These are phyloP conservation scores for Boletus subcaerulescens DNA, from an alignment of 768 basidiomycete species.

Conservation along the genomic window DNA sequence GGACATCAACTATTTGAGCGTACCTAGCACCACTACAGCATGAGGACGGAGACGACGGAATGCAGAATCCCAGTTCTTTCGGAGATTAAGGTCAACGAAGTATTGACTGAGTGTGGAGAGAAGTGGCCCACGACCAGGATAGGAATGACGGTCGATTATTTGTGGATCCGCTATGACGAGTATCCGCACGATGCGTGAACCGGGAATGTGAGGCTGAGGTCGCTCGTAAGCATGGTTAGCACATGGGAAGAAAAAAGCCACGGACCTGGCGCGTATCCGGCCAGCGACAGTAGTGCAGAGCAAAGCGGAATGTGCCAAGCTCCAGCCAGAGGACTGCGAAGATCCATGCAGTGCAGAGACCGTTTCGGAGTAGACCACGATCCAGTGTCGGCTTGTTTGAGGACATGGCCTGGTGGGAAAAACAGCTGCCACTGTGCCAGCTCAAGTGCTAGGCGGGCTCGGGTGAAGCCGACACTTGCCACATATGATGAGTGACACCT, in stretches of 20 bases:
- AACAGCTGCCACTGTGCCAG: no score
- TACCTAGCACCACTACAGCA: slow-evolving; percentile 74
- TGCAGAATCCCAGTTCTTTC: slow-evolving; percentile 79
- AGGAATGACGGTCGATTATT: slow-evolving; percentile 73
- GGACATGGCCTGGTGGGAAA: slow-evolving; percentile 2
- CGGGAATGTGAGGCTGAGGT: slow-evolving; percentile 16
- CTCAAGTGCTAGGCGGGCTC: background rate
- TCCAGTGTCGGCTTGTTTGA: background rate
- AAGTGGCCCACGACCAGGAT: slow-evolving; percentile 55
- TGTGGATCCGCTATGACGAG: slow-evolving; percentile 91
- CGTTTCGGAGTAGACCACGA: slow-evolving; percentile 23
- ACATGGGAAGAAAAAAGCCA: background rate
- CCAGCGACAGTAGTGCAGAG: slow-evolving; percentile 55
- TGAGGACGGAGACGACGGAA: slow-evolving; percentile 56
- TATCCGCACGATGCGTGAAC: slow-evolving; percentile 30
- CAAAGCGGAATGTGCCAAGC: slow-evolving; percentile 50
- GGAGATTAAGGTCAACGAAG: slow-evolving; percentile 77
- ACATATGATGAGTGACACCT: no score
- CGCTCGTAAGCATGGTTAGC: background rate
- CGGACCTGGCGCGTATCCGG: slow-evolving; percentile 44
- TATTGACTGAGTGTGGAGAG: slow-evolving; percentile 59
- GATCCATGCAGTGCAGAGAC: slow-evolving; percentile 59
- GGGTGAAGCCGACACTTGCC: slow-evolving; percentile 5
- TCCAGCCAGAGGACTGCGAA: slow-evolving; percentile 70
- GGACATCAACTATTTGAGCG: background rate